Conservation (phyloP, 2,329 filamentous ascomycete species). For the Xylariales sp. region DNA sequence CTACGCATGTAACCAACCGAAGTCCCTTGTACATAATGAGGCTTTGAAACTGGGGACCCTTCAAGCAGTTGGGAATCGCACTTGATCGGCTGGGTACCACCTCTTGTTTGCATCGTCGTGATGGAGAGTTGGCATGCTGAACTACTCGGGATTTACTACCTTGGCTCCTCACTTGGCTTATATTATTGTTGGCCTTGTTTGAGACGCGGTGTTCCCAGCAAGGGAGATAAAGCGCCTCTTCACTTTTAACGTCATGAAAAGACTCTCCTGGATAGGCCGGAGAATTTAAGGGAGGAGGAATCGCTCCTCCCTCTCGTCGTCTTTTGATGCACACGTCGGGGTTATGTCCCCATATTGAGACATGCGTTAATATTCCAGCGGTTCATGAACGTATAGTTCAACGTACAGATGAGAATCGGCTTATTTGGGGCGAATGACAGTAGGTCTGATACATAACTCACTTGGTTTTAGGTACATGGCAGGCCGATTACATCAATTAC, state of each 20-base stretch:
- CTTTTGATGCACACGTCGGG: background rate
- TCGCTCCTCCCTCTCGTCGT: background rate
- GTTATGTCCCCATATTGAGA: slow-evolving; percentile 2
- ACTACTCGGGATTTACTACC: slow-evolving; percentile 4
- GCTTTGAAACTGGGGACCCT: slow-evolving; percentile 35
- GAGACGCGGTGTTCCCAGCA: slow-evolving; percentile 15
- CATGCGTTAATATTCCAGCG: background rate
- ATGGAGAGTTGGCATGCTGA: slow-evolving; percentile 6
- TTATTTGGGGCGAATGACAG: background rate
- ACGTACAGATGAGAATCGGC: background rate
- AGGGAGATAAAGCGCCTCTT: slow-evolving; percentile 27
- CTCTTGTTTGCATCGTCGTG: slow-evolving; percentile 27
- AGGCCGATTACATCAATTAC: slow-evolving; percentile 6
- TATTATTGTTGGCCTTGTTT: slow-evolving; percentile 2
- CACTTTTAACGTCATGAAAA: slow-evolving; percentile 9
- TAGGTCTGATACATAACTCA: background rate
- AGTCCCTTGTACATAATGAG: slow-evolving; percentile 35
- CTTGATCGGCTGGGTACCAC: slow-evolving; percentile 26
- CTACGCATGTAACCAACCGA: slow-evolving; percentile 34
- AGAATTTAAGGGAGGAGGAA: background rate
- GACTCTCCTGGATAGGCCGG: background rate
- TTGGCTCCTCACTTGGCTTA: slow-evolving; percentile 11
- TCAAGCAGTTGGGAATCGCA: slow-evolving; percentile 32
- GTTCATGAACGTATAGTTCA: slow-evolving; percentile 2
- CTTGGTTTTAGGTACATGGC: slow-evolving; percentile 1